Percentiles rank a stretch among this genome's conserved stretches.
Evolutionary conservation across 768 basidiomycete species (phyloP).

Genomic region (Lactarius psammicola): DNA sequence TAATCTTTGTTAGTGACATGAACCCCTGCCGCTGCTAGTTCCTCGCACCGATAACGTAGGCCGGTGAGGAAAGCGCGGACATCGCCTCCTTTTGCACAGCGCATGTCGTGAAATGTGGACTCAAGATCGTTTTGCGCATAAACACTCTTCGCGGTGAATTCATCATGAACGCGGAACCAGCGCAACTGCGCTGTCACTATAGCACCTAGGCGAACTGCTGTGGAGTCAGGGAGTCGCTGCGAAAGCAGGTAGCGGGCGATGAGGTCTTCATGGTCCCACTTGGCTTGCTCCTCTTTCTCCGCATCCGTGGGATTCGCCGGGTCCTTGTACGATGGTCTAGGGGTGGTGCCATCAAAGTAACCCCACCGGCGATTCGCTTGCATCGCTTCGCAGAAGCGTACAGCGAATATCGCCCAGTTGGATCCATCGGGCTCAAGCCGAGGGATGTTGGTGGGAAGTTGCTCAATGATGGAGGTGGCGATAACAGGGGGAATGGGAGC

Average conservation of each 20-base stretch:
- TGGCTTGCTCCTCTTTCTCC: neutral
- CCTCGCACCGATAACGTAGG: no score
- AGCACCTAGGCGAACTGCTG: neutral
- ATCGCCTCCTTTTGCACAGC: no score
- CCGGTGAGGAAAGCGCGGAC: no score
- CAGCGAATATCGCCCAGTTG: neutral
- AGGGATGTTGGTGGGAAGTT: neutral
- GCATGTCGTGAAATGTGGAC: no score
- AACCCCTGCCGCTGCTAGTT: no score
- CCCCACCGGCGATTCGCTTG: neutral
- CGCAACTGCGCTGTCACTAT: neutral
- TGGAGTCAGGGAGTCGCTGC: neutral
- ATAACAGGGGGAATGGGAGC: no score
- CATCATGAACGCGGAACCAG: neutral
- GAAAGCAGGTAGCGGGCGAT: neutral
- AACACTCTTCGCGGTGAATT: no score
- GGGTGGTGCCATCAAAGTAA: neutral
- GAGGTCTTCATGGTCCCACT: neutral
- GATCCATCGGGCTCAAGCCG: neutral
- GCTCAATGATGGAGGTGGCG: no score
- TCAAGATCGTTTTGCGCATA: no score
- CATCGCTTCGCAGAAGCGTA: neutral
- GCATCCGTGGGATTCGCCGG: neutral
- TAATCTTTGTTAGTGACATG: no score
- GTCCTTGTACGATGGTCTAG: neutral